Evolutionary conservation across 2,329 filamentous ascomycete species (phyloP).

Genomic region (Paecilomyces sp.): DNA sequence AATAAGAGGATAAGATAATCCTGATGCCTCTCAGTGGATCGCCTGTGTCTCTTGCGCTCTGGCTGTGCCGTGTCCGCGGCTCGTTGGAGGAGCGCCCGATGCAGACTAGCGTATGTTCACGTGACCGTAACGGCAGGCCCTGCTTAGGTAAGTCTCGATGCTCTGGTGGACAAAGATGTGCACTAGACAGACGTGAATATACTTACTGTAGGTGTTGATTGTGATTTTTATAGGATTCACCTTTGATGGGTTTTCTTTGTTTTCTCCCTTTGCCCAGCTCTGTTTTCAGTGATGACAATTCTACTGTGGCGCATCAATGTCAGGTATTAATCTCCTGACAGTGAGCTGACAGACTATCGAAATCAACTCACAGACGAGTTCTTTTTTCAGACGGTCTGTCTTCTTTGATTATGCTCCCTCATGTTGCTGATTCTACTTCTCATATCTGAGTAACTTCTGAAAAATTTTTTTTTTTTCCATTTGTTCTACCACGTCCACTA

Average conservation of each 20-base stretch:
- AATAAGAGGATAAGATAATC: slow-evolving; percentile 15
- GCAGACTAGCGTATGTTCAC: slow-evolving; percentile 12
- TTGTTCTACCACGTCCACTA: neutral
- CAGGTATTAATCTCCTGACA: too few species aligned
- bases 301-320: too few species aligned
- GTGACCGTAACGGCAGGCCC: slow-evolving; percentile 4
- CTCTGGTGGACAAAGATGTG: too few species aligned
- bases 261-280: too few species aligned
- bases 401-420: neutral
- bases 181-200: too few species aligned
- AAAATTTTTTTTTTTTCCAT: neutral
- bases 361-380: too few species aligned
- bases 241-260: too few species aligned
- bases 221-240: too few species aligned
- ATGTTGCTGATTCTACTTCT: neutral
- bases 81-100: slow-evolving; percentile 5
- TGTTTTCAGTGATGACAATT: too few species aligned
- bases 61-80: slow-evolving; percentile 12
- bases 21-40: slow-evolving; percentile 8
- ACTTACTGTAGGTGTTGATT: too few species aligned
- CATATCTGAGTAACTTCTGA: neutral
- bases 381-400: neutral
- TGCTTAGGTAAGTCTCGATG: neutral
- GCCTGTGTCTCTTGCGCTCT: slow-evolving; percentile 2
- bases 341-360: too few species aligned